A percentile compares a stretch with the other conserved stretches of the same genome.
Conservation (phyloP, 495 filamentous ascomycete species). For the Astrocystis sublimbata region DNA sequence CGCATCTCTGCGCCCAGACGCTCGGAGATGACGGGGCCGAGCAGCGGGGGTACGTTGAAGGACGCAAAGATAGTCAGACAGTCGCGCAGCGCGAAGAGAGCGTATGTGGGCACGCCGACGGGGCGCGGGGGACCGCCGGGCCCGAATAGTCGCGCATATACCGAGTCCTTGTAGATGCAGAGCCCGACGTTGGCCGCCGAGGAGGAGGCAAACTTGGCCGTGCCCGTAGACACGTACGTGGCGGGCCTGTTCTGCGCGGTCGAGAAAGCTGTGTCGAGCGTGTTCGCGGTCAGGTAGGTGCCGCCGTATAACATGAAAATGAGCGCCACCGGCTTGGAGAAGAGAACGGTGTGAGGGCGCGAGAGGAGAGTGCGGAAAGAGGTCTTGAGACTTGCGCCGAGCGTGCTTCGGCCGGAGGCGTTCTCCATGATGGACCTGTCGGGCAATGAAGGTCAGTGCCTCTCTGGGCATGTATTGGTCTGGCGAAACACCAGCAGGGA, state of each 20-base stretch:
- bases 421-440: conserved; percentile 91
- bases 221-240: conserved; percentile 64
- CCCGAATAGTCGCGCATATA: conserved; percentile 83
- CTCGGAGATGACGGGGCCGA: conserved; percentile 65
- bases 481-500: background rate
- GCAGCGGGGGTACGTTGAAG: conserved; percentile 83
- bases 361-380: conserved; percentile 65
- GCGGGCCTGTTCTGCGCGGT: conserved; percentile 60
- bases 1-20: conserved; percentile 52
- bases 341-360: conserved; percentile 69
- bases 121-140: conserved; percentile 52
- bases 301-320: conserved; percentile 87
- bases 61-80: conserved; percentile 90
- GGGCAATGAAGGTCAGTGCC: conserved; percentile 21
- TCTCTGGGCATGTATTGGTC: background rate
- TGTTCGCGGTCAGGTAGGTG: conserved; percentile 89
- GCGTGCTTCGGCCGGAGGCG: conserved; percentile 77
- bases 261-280: conserved; percentile 77
- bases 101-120: conserved; percentile 64
- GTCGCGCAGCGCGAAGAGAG: conserved; percentile 81
- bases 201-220: conserved; percentile 81
- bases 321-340: conserved; percentile 79
- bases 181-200: conserved; percentile 83
- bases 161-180: conserved; percentile 90
- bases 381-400: conserved; percentile 63